phyloP scores from a whole-genome alignment of 495 filamentous ascomycete species.

The Xylaria cubensis region DNA sequence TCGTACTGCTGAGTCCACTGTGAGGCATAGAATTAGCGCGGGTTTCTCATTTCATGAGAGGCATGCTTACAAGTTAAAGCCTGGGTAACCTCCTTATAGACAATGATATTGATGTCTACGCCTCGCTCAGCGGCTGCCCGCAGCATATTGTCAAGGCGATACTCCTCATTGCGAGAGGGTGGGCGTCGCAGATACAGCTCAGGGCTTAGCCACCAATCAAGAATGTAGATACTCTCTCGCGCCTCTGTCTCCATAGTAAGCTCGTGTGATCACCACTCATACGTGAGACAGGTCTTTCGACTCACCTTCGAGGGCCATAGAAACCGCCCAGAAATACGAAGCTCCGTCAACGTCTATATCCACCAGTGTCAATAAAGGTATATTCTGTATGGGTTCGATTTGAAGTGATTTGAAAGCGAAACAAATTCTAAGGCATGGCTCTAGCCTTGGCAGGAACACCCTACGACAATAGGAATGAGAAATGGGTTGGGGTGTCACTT shows the following conservation, averaged over 20 bases:
- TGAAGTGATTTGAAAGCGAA: neutral
- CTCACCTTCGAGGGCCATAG: conserved; percentile 73
- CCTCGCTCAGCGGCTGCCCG: conserved; percentile 85
- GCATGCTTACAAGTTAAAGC: conserved; percentile 78
- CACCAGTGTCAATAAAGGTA: neutral
- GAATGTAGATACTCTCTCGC: conserved; percentile 84
- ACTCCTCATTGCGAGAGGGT: conserved; percentile 79
- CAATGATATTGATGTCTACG: conserved; percentile 86
- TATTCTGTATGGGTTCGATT: neutral
- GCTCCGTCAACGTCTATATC: conserved; percentile 77
- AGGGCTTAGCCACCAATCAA: conserved; percentile 94
- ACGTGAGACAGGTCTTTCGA: neutral
- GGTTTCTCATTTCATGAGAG: conserved; percentile 11
- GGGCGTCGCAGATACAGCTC: conserved; percentile 91
- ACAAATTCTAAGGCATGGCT: neutral
- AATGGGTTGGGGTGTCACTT: neutral
- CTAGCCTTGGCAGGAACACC: neutral
- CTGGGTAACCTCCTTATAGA: conserved; percentile 94
- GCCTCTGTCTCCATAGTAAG: conserved; percentile 59
- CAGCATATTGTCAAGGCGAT: conserved; percentile 89
- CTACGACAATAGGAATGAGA: neutral
- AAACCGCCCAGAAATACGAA: conserved; percentile 91
- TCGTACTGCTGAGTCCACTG: conserved; percentile 69
- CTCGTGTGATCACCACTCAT: neutral
- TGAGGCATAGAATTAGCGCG: conserved; percentile 19